Evolutionary conservation across 148 eudicot genomes (phyloP).

Genomic region (Mesembryanthemum crystallinum): DNA sequence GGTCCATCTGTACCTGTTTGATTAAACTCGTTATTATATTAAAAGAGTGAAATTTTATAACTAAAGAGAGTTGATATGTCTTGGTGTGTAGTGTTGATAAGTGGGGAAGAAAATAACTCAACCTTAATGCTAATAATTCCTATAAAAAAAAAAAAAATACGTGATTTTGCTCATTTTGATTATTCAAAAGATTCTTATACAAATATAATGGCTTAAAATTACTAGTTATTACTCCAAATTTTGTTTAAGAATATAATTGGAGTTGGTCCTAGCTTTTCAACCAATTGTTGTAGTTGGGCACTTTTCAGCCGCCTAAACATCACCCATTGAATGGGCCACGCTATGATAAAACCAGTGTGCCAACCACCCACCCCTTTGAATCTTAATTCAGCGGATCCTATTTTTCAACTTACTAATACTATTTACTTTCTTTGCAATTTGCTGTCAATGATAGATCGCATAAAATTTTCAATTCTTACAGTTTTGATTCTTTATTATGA

Average conservation of each 20-base stretch:
- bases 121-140: too few species aligned
- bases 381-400: neutral
- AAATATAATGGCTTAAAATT: too few species aligned
- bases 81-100: too few species aligned
- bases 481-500: too few species aligned
- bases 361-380: neutral
- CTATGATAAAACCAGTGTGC: constrained; percentile 2
- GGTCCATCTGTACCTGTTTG: too few species aligned
- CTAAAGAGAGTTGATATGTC: neutral
- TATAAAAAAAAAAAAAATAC: too few species aligned
- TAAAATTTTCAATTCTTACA: neutral
- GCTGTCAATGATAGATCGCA: constrained; percentile 1
- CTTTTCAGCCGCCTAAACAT: constrained; percentile 22
- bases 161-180: constrained; percentile 9
- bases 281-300: constrained; percentile 8
- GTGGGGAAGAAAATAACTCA: too few species aligned
- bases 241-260: neutral
- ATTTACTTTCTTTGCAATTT: neutral
- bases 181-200: neutral
- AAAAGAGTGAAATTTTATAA: too few species aligned
- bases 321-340: neutral
- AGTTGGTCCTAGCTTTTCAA: constrained; percentile 9
- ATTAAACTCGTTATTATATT: too few species aligned
- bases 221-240: neutral
- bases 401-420: neutral